A percentile compares a stretch with the other conserved stretches of the same genome.
Conservation (phyloP, 2,329 filamentous ascomycete species). For the Sporothrix variecibatus region DNA sequence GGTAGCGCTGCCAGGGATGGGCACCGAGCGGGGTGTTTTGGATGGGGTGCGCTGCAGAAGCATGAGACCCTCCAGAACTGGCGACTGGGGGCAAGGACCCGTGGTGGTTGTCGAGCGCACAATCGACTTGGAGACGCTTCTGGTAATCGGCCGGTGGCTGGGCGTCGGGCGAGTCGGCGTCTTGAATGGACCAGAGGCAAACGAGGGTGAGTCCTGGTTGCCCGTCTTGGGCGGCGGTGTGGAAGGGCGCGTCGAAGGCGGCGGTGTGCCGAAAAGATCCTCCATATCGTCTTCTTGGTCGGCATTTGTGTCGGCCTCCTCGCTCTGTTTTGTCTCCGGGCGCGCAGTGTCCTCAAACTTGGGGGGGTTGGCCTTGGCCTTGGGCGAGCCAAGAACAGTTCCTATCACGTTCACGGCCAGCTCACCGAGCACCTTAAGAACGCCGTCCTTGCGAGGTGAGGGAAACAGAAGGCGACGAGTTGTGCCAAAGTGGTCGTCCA, state of each 20-base stretch:
- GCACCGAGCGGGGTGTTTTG: constrained; percentile 43
- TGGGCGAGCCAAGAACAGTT: constrained; percentile 31
- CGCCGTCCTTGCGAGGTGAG: constrained; percentile 68
- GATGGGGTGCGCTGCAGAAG: constrained; percentile 51
- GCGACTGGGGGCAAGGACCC: constrained; percentile 43
- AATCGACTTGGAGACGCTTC: constrained; percentile 60
- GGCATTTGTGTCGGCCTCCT: constrained; percentile 46
- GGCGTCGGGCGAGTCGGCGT: constrained; percentile 65
- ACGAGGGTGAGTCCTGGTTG: constrained; percentile 32
- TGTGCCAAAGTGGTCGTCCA: constrained; percentile 53
- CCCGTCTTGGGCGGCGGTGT: constrained; percentile 52
- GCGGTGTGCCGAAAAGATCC: constrained; percentile 67
- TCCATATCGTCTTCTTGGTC: constrained; percentile 40
- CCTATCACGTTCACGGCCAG: constrained; percentile 53
- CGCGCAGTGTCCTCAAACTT: constrained; percentile 14
- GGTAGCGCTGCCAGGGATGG: constrained; percentile 36
- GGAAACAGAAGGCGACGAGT: constrained; percentile 76
- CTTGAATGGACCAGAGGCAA: constrained; percentile 55
- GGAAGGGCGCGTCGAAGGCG: constrained; percentile 45
- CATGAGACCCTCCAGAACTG: constrained; percentile 41
- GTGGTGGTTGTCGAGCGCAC: constrained; percentile 45
- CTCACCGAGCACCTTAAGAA: constrained; percentile 63
- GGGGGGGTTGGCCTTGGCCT: constrained; percentile 39
- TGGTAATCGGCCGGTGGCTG: constrained; percentile 61
- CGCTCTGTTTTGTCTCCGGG: constrained; percentile 31